Evolutionary conservation across 2,329 filamentous ascomycete species (phyloP), one percentile per base, ranked within the genome.

Genomic region (Aureobasidium zeae): DNA sequence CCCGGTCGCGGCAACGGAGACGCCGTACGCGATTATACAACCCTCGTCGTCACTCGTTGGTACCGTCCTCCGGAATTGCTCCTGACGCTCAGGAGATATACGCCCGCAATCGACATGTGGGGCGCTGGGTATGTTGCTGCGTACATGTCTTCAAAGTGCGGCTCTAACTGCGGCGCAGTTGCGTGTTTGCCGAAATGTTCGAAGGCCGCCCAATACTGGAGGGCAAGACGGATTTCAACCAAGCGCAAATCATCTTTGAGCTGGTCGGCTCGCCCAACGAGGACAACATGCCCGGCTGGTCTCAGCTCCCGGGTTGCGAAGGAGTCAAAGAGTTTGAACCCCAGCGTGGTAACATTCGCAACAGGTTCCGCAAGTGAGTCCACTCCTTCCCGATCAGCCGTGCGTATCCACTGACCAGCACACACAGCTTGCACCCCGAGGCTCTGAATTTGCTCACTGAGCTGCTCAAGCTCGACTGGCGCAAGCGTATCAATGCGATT

Each of bases 91-190:
- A 81, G 87, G 55, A 79, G 79, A 52, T 98, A 98, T 64, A 98
- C 91, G n/a, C 86, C 88, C 11, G 88, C 91, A 8, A 95, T 98
- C 56, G 91, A 98, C 63, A 79, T 98, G 66, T 98, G 91, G 91
- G 91, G 91, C 54, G 89, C 95, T 53, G 91, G 89, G 83, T 88
- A 71, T 68, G 78, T 61, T 39, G 22, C 35, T 21, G 3, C 16
- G 7, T 16, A 3, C 12, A 41, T 21, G 15, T 41, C 12, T 19
- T 44, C 5, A 11, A 19, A 12, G 12, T 25, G 15, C n/a, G 17
- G 10, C 12, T 34, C 9, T 28, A 30, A 48, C 44, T 41, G n/a
- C 54, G 54, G 56, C 46, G 62, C 45, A 87, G 83, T n/a, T 98
- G 91, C 59, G 87, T 98, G 2, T 95, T 98, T 64, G 91, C 87